Evolutionary conservation across 352 stramenopile species (phyloP).

Genomic region (Thalassiosira mediterranea): DNA sequence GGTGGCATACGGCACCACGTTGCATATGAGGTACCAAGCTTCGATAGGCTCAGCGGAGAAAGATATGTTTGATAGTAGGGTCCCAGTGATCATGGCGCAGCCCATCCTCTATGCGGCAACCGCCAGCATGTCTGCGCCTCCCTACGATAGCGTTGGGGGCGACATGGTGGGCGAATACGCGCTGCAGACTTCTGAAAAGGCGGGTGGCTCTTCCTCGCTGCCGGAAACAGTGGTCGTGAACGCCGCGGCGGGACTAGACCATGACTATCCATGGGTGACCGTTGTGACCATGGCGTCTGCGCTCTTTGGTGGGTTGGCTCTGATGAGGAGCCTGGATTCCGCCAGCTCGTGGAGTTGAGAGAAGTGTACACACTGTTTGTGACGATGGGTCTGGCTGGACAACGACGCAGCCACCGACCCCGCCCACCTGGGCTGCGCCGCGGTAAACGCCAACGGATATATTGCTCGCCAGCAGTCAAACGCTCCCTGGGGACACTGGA

Average conservation of each 20-base stretch:
- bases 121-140: neutral
- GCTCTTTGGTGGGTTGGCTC: conserved; percentile 45
- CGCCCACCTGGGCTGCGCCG: too few species aligned
- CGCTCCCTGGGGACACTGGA: too few species aligned
- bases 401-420: too few species aligned
- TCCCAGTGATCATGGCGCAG: conserved; percentile 30
- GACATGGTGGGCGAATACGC: conserved; percentile 4
- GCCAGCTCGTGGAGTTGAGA: conserved; percentile 33
- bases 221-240: conserved; percentile 35
- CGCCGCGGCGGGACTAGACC: conserved; percentile 53
- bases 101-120: conserved; percentile 32
- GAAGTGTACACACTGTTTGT: neutral
- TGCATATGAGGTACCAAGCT: conserved; percentile 58
- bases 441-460: too few species aligned
- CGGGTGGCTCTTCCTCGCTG: neutral
- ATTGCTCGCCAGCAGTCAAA: too few species aligned
- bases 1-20: conserved; percentile 50
- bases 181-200: conserved; percentile 9
- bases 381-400: too few species aligned
- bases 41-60: neutral
- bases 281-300: conserved; percentile 44
- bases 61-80: neutral
- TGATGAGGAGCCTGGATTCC: conserved; percentile 49
- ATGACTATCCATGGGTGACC: conserved; percentile 57
- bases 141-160: too few species aligned